Conservation (phyloP, 1,284 basidiomycete genomes). For the Melampsora americana region DNA sequence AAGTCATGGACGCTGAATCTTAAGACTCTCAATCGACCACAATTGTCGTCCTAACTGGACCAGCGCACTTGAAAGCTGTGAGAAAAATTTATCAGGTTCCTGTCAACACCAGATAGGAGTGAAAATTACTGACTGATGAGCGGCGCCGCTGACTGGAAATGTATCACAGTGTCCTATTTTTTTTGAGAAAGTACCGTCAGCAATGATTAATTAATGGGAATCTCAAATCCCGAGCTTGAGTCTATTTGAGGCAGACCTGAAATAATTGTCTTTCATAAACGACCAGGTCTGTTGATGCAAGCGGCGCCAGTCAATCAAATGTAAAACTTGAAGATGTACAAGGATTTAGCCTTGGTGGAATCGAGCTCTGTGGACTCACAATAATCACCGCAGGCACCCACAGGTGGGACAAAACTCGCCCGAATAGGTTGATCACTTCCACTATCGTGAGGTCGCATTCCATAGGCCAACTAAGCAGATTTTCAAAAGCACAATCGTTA, state of each 20-base stretch:
- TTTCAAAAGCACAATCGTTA: background rate
- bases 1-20: no score
- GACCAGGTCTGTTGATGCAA: constrained; percentile 4
- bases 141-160: constrained; percentile 39
- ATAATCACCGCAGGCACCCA: constrained; percentile 33
- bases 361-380: constrained; percentile 3
- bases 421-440: constrained; percentile 37
- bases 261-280: constrained; percentile 37
- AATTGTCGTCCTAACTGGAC: no score
- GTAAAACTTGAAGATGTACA: background rate
- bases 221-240: background rate
- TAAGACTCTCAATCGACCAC: no score
- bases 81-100: no score
- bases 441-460: constrained; percentile 41
- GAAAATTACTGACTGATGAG: constrained; percentile 21
- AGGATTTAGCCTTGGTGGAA: background rate
- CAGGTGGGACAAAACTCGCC: constrained; percentile 31
- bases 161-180: constrained; percentile 32
- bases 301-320: background rate
- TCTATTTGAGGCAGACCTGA: constrained; percentile 7
- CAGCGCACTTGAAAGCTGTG: no score
- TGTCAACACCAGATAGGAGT: background rate
- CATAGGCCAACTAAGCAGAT: constrained; percentile 15
- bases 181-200: background rate
- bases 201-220: no score